These are phyloP conservation scores for Chlamydomonas schloesseri DNA, from an alignment of 139 green algal genomes.

Conservation along the genomic window DNA sequence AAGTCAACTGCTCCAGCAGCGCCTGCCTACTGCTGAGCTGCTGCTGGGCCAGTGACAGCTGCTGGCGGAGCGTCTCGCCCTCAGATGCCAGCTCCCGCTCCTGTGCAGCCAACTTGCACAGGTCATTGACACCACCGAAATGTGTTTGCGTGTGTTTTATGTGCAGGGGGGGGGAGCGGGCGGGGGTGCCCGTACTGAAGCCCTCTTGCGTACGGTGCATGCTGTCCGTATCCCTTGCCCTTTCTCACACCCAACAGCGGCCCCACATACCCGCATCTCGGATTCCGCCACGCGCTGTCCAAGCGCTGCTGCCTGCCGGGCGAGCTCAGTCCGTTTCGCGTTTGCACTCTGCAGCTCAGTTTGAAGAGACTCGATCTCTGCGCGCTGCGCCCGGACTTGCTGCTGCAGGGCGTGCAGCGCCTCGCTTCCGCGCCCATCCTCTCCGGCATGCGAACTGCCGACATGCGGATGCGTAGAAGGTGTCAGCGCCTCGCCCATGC, in stretches of 20 bases:
- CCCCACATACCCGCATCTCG: slow-evolving; percentile 19
- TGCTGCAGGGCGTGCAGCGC: slow-evolving; percentile 9
- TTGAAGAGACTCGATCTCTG: neutral
- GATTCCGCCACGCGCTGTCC: slow-evolving; percentile 6
- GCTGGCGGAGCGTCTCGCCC: slow-evolving; percentile 18
- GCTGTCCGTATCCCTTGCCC: no score
- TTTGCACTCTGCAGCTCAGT: slow-evolving; percentile 29
- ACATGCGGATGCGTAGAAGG: neutral
- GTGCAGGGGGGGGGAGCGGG: no score
- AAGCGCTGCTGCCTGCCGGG: neutral
- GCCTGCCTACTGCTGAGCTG: slow-evolving; percentile 36
- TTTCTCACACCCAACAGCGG: no score
- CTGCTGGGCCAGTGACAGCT: slow-evolving; percentile 31
- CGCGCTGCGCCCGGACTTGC: slow-evolving; percentile 13
- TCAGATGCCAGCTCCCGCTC: slow-evolving; percentile 24
- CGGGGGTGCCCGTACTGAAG: no score
- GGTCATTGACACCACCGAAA: no score
- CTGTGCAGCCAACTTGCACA: no score
- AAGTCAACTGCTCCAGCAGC: slow-evolving; percentile 14
- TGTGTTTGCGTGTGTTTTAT: no score
- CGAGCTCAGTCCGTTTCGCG: slow-evolving; percentile 35
- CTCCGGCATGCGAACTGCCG: neutral
- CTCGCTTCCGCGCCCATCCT: neutral
- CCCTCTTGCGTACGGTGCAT: no score
- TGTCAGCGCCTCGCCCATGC: neutral